These are phyloP conservation scores for Prunus kanzakura DNA, from an alignment of 306 rosid species.

Conservation along the genomic window DNA sequence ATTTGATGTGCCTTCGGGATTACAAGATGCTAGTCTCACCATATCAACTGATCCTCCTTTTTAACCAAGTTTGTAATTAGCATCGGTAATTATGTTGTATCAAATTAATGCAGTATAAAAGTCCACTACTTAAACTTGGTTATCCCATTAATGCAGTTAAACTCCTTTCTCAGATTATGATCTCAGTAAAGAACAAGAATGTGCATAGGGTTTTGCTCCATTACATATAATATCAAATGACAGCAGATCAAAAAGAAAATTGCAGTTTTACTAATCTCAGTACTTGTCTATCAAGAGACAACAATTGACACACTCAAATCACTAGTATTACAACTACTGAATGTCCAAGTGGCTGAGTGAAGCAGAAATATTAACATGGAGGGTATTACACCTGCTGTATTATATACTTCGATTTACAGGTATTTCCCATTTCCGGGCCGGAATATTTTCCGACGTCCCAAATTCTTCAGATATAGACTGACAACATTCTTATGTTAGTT, in stretches of 20 bases:
- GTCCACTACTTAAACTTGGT: background rate
- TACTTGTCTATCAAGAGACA: no score
- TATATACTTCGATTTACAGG: background rate
- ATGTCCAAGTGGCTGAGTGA: background rate
- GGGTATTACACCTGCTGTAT: background rate
- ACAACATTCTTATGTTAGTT: background rate
- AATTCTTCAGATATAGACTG: background rate
- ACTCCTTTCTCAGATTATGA: background rate
- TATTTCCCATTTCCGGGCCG: background rate
- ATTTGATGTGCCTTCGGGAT: constrained; percentile 45
- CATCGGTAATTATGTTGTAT: constrained; percentile 1
- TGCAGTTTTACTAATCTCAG: no score
- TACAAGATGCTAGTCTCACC: constrained; percentile 41
- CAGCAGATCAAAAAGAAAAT: background rate
- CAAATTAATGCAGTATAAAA: background rate
- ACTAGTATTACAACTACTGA: background rate
- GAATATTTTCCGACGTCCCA: background rate
- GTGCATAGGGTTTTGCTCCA: background rate
- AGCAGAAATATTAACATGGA: background rate
- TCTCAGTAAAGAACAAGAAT: background rate
- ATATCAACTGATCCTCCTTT: constrained; percentile 45
- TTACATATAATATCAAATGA: background rate
- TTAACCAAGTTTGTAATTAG: constrained; percentile 29
- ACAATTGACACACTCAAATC: background rate
- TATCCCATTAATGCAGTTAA: background rate